Base-by-base conservation (phyloP, 768 basidiomycete species). In the Ramaria rubella region DNA sequence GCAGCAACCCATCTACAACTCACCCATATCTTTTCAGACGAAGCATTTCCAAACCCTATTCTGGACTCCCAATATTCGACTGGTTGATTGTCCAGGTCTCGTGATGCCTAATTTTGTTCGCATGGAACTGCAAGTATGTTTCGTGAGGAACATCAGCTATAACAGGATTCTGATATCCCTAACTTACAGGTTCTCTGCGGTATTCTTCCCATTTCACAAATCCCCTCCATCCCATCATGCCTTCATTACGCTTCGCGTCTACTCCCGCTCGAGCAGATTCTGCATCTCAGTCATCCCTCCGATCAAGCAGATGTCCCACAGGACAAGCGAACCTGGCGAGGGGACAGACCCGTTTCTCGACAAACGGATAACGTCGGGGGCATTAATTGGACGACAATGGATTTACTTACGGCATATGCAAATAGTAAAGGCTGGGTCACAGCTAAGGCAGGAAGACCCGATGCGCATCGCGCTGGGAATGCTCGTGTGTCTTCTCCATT, bases 31-130 rank as follows among this genome's bases (percentile, higher is more conserved):
- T 57, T 33, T 5, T 8, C 48, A 74, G 90, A 96, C 93, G 3
- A 96, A 95, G 70, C 93, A 96, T 67, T 92, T 93, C 66, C 92
- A 97, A 68, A 97, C 94, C 0, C 78, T 95, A 42, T 95, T 87
- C 69, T 90, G 86, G 86, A 92, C 90, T 24, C 70, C 78, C 1
- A 83, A 91, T 59, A 80, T 98, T 59, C 87, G 92, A 45, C 78
- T 98, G 8, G 91, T 93, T 34, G 95, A 98, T 69, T 98, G 95
- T 64, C 95, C 95, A 0, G 95, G 95, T 9, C 80, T 98, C 15
- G 91, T 97, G 2, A 85, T 95, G 76, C 95, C 95, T 8, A 87
- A 83, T 59, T 77, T 78, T 63, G 80, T 86, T 4, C 88, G 85
- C 8, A 83, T 91, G 82, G 90, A 93, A 68, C 79, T 85, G 66